Base-by-base conservation (phyloP, 345 rosid genomes). In the Boechera retrofracta region DNA sequence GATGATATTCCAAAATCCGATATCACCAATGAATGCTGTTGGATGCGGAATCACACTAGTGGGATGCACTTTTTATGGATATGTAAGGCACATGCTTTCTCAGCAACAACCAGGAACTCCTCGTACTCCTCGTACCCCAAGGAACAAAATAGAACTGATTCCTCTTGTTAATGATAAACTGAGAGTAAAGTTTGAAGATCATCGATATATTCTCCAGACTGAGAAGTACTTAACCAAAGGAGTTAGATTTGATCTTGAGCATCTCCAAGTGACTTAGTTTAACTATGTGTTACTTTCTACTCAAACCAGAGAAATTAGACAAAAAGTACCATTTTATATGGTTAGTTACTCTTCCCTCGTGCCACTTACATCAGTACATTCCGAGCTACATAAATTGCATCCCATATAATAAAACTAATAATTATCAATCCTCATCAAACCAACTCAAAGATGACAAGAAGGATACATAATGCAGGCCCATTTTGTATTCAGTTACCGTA, bases 31-130 rank as follows among this genome's bases (percentile, higher is more conserved):
- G 89, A 94, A 94, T 67, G 92, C 89, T 3, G 87, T 90, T 42
- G 97, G 96, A 64, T 94, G 98, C 48, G 96, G 75, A 6, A 87
- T 91, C n/a, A 94, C 98, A 6, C 94, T 94, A 0, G 56, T 86
- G 51, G 97, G 97, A n/a, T 91, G 97, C 74, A 91, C 96, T 2
- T 91, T 94, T 80, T 90, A 94, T n/a, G 97, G 98, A 12, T 94
- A 91, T 11, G 89, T 91, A 39, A 83, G 98, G 48, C 97, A 94
- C 69, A 75, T 74, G 87, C 86, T 94, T 9, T 82, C 91, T 11
- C 94, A 90, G 48, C 93, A 86, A 77, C 86, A 67, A 2, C 87
- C 90, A 1, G 91, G 93, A 59, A 87, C 96, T 6, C 97, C 98
- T 21, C 58, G 52, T n/a, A 91, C 95, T 7, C 97, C 98, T 21